Percentiles rank a stretch among this genome's conserved stretches.
phyloP scores from a whole-genome alignment of 257 asterid genomes.

The Plectranthus barbatus region DNA sequence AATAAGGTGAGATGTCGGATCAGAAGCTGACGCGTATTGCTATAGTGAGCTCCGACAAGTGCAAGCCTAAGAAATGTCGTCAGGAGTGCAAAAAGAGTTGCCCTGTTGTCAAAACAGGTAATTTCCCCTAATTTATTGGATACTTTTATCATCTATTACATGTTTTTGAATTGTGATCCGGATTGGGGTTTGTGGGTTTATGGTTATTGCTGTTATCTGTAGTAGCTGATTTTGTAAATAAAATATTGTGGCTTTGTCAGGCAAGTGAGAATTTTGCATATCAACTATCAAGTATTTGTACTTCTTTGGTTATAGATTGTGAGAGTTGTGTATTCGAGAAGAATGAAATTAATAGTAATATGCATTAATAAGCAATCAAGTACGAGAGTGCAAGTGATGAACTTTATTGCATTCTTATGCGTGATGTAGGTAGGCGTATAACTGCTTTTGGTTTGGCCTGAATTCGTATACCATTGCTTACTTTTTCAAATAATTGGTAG shows the following conservation, averaged over 20 bases:
- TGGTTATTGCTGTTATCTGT: neutral
- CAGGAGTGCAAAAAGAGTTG: constrained; percentile 95
- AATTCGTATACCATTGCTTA: neutral
- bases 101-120: constrained; percentile 93
- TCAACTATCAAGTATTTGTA: neutral
- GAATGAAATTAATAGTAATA: neutral
- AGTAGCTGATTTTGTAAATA: neutral
- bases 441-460: neutral
- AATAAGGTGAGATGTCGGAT: constrained; percentile 62
- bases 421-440: neutral
- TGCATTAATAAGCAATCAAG: neutral
- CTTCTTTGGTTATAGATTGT: neutral
- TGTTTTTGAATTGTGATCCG: neutral
- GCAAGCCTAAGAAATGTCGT: constrained; percentile 92
- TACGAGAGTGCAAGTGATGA: neutral
- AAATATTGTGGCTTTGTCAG: neutral
- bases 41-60: constrained; percentile 82
- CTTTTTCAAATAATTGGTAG: neutral
- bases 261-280: too few species aligned
- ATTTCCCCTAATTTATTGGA: neutral
- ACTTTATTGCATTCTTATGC: neutral
- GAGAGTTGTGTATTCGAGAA: neutral
- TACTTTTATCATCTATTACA: neutral
- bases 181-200: neutral
- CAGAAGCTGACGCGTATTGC: constrained; percentile 94